Base-by-base conservation (phyloP, 441 rosid species). In the Populus hybrid region DNA sequence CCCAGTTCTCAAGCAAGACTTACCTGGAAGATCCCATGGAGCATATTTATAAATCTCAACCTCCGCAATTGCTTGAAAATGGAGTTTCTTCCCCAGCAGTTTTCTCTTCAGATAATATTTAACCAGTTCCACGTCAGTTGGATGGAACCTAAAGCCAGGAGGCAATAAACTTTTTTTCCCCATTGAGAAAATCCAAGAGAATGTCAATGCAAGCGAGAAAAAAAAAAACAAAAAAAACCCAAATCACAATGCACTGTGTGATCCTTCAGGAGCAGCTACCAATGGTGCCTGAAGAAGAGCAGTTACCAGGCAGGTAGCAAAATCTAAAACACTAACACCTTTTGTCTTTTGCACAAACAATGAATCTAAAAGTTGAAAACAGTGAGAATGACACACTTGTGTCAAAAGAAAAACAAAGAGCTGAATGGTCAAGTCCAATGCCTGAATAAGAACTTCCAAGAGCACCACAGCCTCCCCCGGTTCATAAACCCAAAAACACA, bases 81-180 rank as follows among this genome's bases (percentile, higher is more conserved):
- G 70, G 24, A 91, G 59, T 71, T 80, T 86, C 80, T 81, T 88
- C 28, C 94, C 91, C 84, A 87, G 2, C n/a, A 93, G 85, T 71
- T 91, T 93, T 70, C 85, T 89, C 87, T 85, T 91, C 72, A 95
- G 77, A 70, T 92, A 90, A 70, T 87, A 93, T 46, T 63, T 87
- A 28, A 93, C 81, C 30, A 92, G 84, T 72, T 95, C 97, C 1
- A 75, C 89, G 80, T 93, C 95, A 75, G 91, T 92, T 0, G 99
- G 99, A 67, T 91, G 92, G 73, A 95, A 95, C n/a, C 98, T 89
- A 78, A 92, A 85, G 18, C 99, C 99, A n/a, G 98, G 98, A 68
- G 86, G 75, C 35, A 87, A 83, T 1, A 32, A 34, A 9, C 42
- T 78, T 34, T 73, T 87, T 34, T 73, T 87, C 68, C 73, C 88